A percentile compares a stretch with the other conserved stretches of the same genome.
Evolutionary conservation across 306 rosid species (phyloP).

Genomic region (Vicia villosa): DNA sequence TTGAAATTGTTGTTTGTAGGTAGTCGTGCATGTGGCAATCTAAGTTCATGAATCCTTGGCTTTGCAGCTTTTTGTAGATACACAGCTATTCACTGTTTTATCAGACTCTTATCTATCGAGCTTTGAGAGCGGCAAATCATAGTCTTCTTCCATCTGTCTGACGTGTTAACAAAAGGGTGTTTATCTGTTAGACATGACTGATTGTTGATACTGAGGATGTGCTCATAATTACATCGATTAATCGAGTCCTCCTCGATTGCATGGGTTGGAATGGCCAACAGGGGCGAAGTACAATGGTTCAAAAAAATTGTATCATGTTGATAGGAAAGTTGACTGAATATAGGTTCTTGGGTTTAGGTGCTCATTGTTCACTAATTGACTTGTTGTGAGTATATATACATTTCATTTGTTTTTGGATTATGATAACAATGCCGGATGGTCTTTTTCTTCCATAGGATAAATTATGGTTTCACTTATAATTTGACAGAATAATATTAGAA

Average conservation of each 20-base stretch:
- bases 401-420: not conserved
- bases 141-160: conserved; percentile 12
- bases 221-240: conserved; percentile 21
- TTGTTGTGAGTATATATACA: conserved; percentile 19
- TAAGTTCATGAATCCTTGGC: conserved; percentile 12
- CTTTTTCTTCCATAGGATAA: not conserved
- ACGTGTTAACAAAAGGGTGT: conserved; percentile 18
- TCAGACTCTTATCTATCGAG: conserved; percentile 78
- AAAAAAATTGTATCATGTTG: conserved; percentile 36
- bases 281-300: conserved; percentile 20
- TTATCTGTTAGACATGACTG: conserved; percentile 19
- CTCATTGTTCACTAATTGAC: conserved; percentile 30
- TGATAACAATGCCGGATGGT: not conserved
- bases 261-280: conserved; percentile 30
- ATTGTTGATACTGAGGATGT: conserved; percentile 14
- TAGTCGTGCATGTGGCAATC: conserved; percentile 2
- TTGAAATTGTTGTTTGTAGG: conserved; percentile 15
- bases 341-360: conserved; percentile 40
- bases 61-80: conserved; percentile 81
- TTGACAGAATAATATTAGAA: not conserved
- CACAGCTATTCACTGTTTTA: conserved; percentile 81
- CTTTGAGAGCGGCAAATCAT: conserved; percentile 64
- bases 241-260: not conserved
- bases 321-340: conserved; percentile 26
- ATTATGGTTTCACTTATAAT: not conserved